Evolutionary conservation across 352 stramenopile genomes (phyloP).

Genomic region (Phytophthora litchii): DNA sequence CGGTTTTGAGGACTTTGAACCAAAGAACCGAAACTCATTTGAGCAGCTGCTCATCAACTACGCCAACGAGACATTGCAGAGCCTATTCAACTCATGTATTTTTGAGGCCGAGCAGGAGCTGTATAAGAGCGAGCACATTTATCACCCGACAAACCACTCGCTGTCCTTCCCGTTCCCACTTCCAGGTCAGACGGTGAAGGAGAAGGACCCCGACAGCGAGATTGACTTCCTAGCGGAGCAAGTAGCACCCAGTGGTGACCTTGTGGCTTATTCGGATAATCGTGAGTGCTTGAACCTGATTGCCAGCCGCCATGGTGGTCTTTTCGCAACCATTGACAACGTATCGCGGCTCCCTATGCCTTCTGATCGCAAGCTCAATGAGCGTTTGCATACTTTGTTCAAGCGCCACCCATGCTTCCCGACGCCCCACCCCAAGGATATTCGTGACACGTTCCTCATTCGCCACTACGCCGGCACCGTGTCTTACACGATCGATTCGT

Average conservation of each 20-base stretch:
- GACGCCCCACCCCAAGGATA: slow-evolving; percentile 85
- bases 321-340: slow-evolving; percentile 89
- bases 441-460: slow-evolving; percentile 86
- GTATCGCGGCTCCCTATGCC: slow-evolving; percentile 83
- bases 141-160: slow-evolving; percentile 82
- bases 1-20: slow-evolving; percentile 91
- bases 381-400: slow-evolving; percentile 82
- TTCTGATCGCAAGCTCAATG: slow-evolving; percentile 88
- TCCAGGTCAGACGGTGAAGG: slow-evolving; percentile 37
- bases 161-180: slow-evolving; percentile 78
- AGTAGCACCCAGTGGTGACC: slow-evolving; percentile 45
- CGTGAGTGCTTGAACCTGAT: slow-evolving; percentile 87
- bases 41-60: slow-evolving; percentile 95
- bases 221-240: slow-evolving; percentile 49
- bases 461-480: slow-evolving; percentile 85
- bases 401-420: slow-evolving; percentile 87
- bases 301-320: slow-evolving; percentile 75
- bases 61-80: slow-evolving; percentile 91
- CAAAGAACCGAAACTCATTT: slow-evolving; percentile 91
- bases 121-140: slow-evolving; percentile 86
- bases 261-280: slow-evolving; percentile 85
- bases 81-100: slow-evolving; percentile 89
- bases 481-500: slow-evolving; percentile 85
- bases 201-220: slow-evolving; percentile 38
- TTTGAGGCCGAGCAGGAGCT: slow-evolving; percentile 88